Base-by-base conservation (phyloP, 352 stramenopile species). In the Phytophthora pini region DNA sequence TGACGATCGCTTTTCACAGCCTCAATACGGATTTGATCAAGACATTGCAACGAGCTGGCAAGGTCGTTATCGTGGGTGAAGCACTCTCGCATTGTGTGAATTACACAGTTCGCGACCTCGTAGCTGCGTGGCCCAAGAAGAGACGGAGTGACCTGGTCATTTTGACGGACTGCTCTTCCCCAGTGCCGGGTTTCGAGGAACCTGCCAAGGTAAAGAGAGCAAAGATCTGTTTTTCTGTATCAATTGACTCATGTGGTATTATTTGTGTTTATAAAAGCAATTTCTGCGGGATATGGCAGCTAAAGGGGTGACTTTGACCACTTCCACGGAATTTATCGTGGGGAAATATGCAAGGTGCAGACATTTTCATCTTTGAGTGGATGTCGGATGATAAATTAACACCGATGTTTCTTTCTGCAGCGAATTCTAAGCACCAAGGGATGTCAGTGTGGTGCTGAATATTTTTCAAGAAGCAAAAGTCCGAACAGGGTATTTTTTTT, bases 21-120 rank as follows among this genome's bases (percentile, higher is more conserved):
- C 83, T 98, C 20, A 97, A 98, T 70, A 65, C 78, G 27, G 56
- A 61, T 7, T 73, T 98, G 26, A 80, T 98, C 47, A 76, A 86
- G 17, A 76, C 77, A n/a, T 80, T 98, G 51, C 84, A 84, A 69
- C 70, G 72, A 10, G 80, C 82, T 4, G 71, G 83, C 60, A 79
- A 82, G 43, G 73, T 99, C 1, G 68, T 97, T 6, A 82, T 98
- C 36, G 97, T 91, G 54, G 97, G 97, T 27, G 92, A 99, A 74
- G 94, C 97, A 2, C 80, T 96, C 51, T 98, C 89, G 45, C 96
- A 98, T 72, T 98, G 94, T 74, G 95, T 99, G 20, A 98, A 98
- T 68, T 98, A 97, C 75, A 98, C 95, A 0, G 69, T 97, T 3
- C 76, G 93, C 20, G 93, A 98, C 70, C 82, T 98, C 31, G 77